Base-by-base conservation (phyloP, 164 flowering plant genomes). In the Amborella trichopoda region DNA sequence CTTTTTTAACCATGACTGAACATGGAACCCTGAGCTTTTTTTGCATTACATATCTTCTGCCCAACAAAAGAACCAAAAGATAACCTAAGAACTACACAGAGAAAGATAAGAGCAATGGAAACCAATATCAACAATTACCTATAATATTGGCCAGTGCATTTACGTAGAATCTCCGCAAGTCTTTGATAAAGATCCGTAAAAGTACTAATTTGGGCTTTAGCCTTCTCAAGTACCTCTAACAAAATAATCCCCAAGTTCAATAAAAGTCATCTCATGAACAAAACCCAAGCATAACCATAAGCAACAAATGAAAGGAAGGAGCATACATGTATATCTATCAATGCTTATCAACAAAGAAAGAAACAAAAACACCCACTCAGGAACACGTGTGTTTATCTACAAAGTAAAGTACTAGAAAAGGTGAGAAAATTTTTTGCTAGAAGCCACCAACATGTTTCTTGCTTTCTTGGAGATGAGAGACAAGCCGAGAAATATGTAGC, bases 121-220 rank as follows among this genome's bases (percentile, higher is more conserved):
- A 17, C 12, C 11, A 18, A 14, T 11, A 41, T 13, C 22, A 42
- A 19, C 25, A 3, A 53, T 44, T 25, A 91, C 98, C 94, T 76
- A 39, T 83, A 82, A 54, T 86, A 86, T 50, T 80, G 93, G 13
- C 77, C 89, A 6, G 87, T 83, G 34, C 77, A 70, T 54, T 80
- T 87, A 6, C 26, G 50, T 17, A 83, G 46, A 44, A 91, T 63
- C 17, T 67, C 85, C 34, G 87, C 78, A 40, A 91, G 85, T 28
- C 47, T 64, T n/a, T 46, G 24, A 52, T 66, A 91, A 8, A 68
- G 72, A 42, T 52, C 69, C 69, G 68, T 81, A 45, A 86, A 45
- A 26, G 54, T 64, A 22, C 26, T 67, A 50, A 81, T 75, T 54
- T 78, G 81, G 28, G 52, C 56, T 46, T 73, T 78, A 1, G 77